Evolutionary conservation across 768 basidiomycete genomes (phyloP), one percentile per base, ranked within the genome.

Genomic region (Rubroboletus satanas): DNA sequence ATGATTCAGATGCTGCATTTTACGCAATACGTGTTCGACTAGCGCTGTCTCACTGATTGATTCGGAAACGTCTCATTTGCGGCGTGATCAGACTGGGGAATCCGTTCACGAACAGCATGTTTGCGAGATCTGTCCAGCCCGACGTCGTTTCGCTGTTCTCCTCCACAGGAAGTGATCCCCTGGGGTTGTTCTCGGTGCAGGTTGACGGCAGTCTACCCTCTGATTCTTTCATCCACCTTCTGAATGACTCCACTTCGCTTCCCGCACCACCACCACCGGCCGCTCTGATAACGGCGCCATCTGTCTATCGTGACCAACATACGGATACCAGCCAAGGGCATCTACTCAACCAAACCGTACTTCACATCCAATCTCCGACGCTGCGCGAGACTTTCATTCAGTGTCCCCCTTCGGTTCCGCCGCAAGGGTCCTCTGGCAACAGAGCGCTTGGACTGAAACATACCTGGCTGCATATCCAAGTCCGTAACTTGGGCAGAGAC

Each of bases 361-460:
- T 92, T 14, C 89, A 92, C 58, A 77, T 92, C 45, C 90, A 92
- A 62, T 90, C 88, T 5, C 89, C 90, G 26, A 85, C 84, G 12
- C 62, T 90, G 33, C 78, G 73, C 49, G 83, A 75, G 49, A 87
- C 89, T 0, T 91, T 78, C 63, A 79, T 92, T 35, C 83, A 80
- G 8, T 84, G 78, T 60, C 89, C 89, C 15, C 74, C 78, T 21
- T 57, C 57, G 59, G 60, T 44, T 28, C 64, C 42, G 54, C 42
- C 49, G 43, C 45, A 43, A 21, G 41, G 53, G 33, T 50, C 55
- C 36, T 46, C 49, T 23, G 58, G 28, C 21, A 43, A 49, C 61
- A 44, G 54, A 52, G 76, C 73, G 31, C 71, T 90, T 44, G 84
- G 83, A 15, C 65, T 91, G 50, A 83, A 79, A 63, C 85, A 86